Base-by-base conservation (phyloP, 331 rosid genomes). In the Stylosanthes scabra region DNA sequence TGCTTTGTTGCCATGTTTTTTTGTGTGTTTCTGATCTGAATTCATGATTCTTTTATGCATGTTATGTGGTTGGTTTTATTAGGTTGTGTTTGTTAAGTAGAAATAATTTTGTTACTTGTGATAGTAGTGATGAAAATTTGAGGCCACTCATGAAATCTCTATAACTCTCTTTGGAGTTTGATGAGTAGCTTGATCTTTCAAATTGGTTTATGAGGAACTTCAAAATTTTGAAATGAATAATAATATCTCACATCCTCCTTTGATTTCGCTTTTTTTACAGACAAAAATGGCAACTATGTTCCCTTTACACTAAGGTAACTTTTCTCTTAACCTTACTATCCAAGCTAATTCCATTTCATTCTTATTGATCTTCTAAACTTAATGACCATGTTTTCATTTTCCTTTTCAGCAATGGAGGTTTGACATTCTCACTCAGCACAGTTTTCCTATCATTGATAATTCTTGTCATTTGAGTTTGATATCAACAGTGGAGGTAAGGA, bases 391-490 rank as follows among this genome's bases (percentile, higher is more conserved):
- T 29, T 34, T 49, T 76, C 34, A 25, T 71, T 64, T 78, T 71
- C 80, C 67, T 79, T 74, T 90, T 83, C 93, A 92, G 95, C 78
- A 46, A 81, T 45, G 83, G 79, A 74, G 91, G 86, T 92, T 69
- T 66, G 86, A 54, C 74, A 74, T 63, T 76, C 89, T 57, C 68
- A 72, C 67, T 71, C 59, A 74, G 8, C 62, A 70, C 20, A 74
- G 70, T 15, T 76, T 40, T 45, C 65, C 42, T 41, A 29, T 45
- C 47, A 1, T 7, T 42, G 13, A 63, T 72, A 44, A 74, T 47
- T 70, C 40, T 57, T 41, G 62, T 68, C 11, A 46, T 7, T 72
- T 74, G 40, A 39, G 68, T 54, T 71, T 74, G 73, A 60, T 50
- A n/a, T 78, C 41, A 15, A 27, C 42, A 72, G 46, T 13, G 34